Evolutionary conservation across 108 stramenopile genomes (phyloP), one percentile per base, ranked within the genome.

Genomic region (Nannochloropsis salina): DNA sequence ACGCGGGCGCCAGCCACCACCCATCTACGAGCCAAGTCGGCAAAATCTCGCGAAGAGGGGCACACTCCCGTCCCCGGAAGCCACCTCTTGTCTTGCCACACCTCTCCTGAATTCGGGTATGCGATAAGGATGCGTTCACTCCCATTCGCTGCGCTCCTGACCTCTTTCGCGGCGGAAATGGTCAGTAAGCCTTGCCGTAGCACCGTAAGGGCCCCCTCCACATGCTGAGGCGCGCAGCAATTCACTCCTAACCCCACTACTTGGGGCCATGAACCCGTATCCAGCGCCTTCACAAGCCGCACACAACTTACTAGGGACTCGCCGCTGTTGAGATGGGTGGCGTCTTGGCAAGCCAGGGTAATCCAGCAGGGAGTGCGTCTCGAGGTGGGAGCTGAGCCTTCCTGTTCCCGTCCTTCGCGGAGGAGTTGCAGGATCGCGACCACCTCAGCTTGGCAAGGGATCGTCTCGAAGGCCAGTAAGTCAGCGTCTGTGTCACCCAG

Each of bases 91-190:
- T 85, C 86, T 43, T 90, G 83, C 89, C 89, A 90, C 21, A 41
- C 42, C 45, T 89, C 88, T 10, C 89, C 89, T 43, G 83, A 83
- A 86, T 90, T 90, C 83, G 89, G 89, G n/a, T 89, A 90, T 21
- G 88, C 89, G 10, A 90, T 82, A 12, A 90, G 44, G 3, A 44
- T 21, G 11, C 5, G 43, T 41, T 41, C n/a, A 80, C 43, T 43
- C 79, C 22, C n/a, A 22, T 11, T 2, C 9, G n/a, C 80, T 42
- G 74, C 42, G 21, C 43, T 5, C 4, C 21, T 43, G 10, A 41
- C 8, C 11, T 21, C 84, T 51, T 1, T 31, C 41, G 45, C 84
- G 31, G 84, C 41, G 40, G 84, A 2, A n/a, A 41, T 18, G 20
- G 61, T 2, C 10, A 41, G 1, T 15, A 41, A 22, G 42, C 22